Evolutionary conservation across 2,329 filamentous ascomycete species (phyloP).

Genomic region (Westerdykella ornata): DNA sequence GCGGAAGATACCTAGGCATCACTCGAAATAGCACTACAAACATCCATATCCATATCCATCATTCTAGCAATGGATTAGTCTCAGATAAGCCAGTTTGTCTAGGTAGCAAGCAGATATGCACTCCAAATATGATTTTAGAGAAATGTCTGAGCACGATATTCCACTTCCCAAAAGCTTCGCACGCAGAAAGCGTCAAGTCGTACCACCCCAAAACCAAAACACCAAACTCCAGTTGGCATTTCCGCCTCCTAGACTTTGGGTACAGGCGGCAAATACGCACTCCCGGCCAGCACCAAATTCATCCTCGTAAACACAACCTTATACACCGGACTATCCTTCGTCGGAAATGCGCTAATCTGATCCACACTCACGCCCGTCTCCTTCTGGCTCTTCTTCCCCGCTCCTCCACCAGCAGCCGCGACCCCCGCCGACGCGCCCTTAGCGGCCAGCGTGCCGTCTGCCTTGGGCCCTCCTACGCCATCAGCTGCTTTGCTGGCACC

Average conservation of each 20-base stretch:
- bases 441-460: conserved; percentile 48
- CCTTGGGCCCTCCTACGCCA: conserved; percentile 42
- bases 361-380: conserved; percentile 86
- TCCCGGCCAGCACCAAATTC: conserved; percentile 86
- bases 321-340: conserved; percentile 92
- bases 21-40: too few relatives aligned
- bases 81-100: too few relatives aligned
- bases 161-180: too few relatives aligned
- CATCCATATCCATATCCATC: too few relatives aligned
- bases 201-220: too few relatives aligned
- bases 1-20: too few relatives aligned
- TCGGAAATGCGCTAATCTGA: conserved; percentile 89
- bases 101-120: too few relatives aligned
- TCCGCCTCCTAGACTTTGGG: background rate
- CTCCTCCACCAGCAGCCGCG: conserved; percentile 35
- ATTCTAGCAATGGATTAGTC: too few relatives aligned
- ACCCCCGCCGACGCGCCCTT: conserved; percentile 37
- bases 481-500: conserved; percentile 44
- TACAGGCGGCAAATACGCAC: conserved; percentile 53
- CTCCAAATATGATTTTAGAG: too few relatives aligned
- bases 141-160: too few relatives aligned
- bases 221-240: too few relatives aligned
- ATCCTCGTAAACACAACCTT: conserved; percentile 91
- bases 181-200: too few relatives aligned
- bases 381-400: conserved; percentile 67